Evolutionary conservation across 306 rosid genomes (phyloP), one percentile per base, ranked within the genome.

Genomic region (Vicia sativa): DNA sequence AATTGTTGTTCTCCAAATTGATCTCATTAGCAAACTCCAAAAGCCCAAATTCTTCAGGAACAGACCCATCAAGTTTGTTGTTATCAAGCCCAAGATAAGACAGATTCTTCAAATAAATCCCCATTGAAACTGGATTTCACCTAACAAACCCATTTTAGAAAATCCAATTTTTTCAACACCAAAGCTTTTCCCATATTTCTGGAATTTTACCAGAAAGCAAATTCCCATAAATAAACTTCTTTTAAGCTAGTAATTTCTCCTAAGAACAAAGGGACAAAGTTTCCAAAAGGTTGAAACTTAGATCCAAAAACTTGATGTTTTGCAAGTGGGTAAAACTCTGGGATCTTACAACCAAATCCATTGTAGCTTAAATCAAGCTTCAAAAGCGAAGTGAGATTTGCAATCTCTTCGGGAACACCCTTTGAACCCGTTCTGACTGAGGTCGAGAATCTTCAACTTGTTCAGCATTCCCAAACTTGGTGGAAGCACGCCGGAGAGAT

Each of bases 1-100:
- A 63, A 23, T 72, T 85, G 78, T 92, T 92, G 80, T 92, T 89
- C 79, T 87, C 95, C 79, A 92, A 59, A 41, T 92, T 89, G 66
- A 92, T 89, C 70, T 85, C 97, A 35, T 65, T 78, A 50, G 35
- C 71, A 62, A 12, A 72, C 31, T 77, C 75, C 84, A 85, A 68
- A 31, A 82, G 73, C 45, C 77, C 86, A 67, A 85, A 72, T 69
- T 91, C 97, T 75, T 64, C 46, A 1, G 95, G 96, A 16, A 92
- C 78, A 16, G 80, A 65, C 54, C 97, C 97, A 66, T 84, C 87
- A 16, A 92, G 96, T 5, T 38, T 75, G 64, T 92, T 92, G 21
- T 82, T 86, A 14, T 87, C 93, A 41, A 92, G 96, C 38, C 93
- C 88, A 29, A 92, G 52, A 71, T 87, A 92, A 11, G 86, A 34